Conservation (phyloP, 2,329 filamentous ascomycete species). For the Microsporum audouinii region DNA sequence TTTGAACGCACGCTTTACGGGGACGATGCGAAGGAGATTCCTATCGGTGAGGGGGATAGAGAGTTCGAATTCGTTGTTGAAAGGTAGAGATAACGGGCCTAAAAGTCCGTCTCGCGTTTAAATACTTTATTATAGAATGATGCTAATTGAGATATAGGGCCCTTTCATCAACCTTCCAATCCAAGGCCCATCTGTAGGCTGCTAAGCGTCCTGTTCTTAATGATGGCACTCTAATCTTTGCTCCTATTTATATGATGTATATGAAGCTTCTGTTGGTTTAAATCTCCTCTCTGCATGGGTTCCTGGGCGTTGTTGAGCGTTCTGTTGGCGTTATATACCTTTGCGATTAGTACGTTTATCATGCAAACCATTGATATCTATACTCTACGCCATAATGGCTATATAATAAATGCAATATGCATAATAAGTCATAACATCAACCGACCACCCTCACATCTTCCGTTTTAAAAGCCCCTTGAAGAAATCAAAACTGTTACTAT, state of each 20-base stretch:
- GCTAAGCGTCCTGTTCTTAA: no score
- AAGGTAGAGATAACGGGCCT: constrained; percentile 1
- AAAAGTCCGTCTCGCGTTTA: background rate
- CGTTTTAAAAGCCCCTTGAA: constrained; percentile 76
- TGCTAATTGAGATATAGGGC: background rate
- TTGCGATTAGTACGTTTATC: background rate
- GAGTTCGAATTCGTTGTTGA: constrained; percentile 28
- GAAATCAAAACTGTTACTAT: constrained; percentile 98
- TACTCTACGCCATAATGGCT: background rate
- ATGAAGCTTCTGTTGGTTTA: background rate
- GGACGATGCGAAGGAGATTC: constrained; percentile 38
- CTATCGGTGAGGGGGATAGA: constrained; percentile 37
- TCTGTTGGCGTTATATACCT: background rate
- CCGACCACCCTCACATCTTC: constrained; percentile 47
- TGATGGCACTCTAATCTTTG: no score
- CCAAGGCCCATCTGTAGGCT: background rate
- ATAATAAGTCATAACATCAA: background rate
- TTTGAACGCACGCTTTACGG: constrained; percentile 53
- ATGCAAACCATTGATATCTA: background rate
- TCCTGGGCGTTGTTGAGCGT: background rate
- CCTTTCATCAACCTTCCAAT: background rate
- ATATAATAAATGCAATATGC: background rate
- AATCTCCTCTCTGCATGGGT: background rate
- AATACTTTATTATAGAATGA: background rate
- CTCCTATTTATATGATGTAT: background rate